Base-by-base conservation (phyloP, 192 early-diverging fungal genomes). In the Coemansia javaensis region DNA sequence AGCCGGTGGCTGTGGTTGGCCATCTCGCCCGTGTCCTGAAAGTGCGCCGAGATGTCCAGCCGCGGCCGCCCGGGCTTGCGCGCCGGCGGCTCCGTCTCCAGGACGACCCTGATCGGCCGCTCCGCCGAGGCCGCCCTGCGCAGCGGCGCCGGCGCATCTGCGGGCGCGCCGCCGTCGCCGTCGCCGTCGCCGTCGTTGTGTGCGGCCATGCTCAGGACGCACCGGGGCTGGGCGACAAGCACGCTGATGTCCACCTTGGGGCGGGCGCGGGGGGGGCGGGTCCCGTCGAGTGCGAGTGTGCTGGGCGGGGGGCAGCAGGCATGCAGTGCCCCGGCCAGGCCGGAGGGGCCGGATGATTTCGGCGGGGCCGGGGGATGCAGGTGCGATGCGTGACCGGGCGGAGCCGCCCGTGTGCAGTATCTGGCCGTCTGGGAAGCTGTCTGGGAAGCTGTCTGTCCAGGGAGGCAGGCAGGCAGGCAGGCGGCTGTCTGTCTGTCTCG, bases 11-110 rank as follows among this genome's bases (percentile, higher is more conserved):
- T 75, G 42, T 75, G 59, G 66, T 75, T 75, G 17, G 72, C 72
- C 72, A 75, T 75, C 38, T 75, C 72, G 40, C 72, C 72, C 1
- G 72, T 75, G 63, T 75, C 72, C 30, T 75, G 72, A 36, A 68
- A 75, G 40, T 68, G 55, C n/a, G 64, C 59, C 27, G 72, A 75
- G 12, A 75, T 75, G 54, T 62, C 63, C 23, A 68, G 55, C 18
- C 72, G 65, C 15, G 72, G 72, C n/a, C 72, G 65, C 10, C 72
- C 72, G 2, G 72, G 72, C 58, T 62, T 65, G 58, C 70, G 70
- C 10, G 40, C 58, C 24, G 70, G 70, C 32, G 70, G 63, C 45
- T 73, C 70, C 18, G 70, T 73, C 24, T 66, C 70, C 15, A 73
- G 50, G 23, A 42, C 36, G 5, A 73, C 70, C 10, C 44, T 48